Percentiles rank a stretch among this genome's conserved stretches.
Evolutionary conservation across 208 protist genomes (phyloP).

Genomic region (Acanthamoeba castellanii): DNA sequence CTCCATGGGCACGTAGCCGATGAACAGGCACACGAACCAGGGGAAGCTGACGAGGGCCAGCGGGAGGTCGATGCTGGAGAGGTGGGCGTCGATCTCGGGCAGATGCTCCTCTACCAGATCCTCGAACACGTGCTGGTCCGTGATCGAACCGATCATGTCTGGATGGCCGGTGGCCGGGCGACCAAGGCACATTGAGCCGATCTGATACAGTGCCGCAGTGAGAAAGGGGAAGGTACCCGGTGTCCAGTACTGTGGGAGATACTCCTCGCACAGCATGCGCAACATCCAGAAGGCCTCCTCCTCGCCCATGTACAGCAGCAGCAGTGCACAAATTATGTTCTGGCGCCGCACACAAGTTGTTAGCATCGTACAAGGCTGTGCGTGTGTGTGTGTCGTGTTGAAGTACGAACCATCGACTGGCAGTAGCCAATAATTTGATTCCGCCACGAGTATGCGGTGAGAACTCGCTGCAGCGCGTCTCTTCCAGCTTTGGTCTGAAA

Average conservation of each 20-base stretch:
- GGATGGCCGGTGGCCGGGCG: background rate
- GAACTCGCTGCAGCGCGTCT: conserved; percentile 77
- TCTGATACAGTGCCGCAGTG: background rate
- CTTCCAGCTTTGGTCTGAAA: conserved; percentile 64
- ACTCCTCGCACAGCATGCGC: conserved; percentile 83
- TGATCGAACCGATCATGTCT: conserved; percentile 74
- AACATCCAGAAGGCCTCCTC: conserved; percentile 90
- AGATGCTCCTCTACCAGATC: conserved; percentile 70
- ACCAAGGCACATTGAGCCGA: background rate
- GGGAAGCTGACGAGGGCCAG: conserved; percentile 71
- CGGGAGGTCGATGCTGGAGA: conserved; percentile 42
- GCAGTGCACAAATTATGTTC: conserved; percentile 86
- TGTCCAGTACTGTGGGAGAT: conserved; percentile 75
- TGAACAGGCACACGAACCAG: conserved; percentile 89
- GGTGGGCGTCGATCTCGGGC: conserved; percentile 50
- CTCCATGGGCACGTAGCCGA: conserved; percentile 77
- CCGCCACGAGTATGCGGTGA: conserved; percentile 86
- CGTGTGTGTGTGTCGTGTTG: background rate
- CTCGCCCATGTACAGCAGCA: conserved; percentile 83
- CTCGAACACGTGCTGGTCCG: conserved; percentile 70
- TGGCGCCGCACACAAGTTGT: background rate
- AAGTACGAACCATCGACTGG: conserved; percentile 82
- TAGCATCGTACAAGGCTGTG: background rate
- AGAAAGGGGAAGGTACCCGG: conserved; percentile 6
- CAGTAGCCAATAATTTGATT: conserved; percentile 87